Evolutionary conservation across 495 filamentous ascomycete genomes (phyloP).

Genomic region (Penicillium parvum): DNA sequence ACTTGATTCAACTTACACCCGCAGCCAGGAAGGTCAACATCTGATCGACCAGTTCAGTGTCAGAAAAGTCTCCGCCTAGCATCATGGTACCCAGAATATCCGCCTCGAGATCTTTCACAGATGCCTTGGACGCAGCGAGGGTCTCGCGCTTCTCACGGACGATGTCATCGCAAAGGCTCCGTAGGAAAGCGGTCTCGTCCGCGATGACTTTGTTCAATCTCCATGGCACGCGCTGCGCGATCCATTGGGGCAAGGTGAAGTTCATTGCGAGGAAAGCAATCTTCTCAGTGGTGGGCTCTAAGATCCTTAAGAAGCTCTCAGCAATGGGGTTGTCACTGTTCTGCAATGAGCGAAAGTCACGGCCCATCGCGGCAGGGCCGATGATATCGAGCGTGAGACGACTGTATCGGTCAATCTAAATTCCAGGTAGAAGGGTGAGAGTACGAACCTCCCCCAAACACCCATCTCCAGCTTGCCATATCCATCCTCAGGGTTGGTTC

Average conservation of each 20-base stretch:
- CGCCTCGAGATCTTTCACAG: constrained; percentile 51
- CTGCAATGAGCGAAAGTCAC: constrained; percentile 69
- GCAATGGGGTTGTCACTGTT: constrained; percentile 61
- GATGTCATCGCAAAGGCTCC: constrained; percentile 57
- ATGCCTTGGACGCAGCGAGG: constrained; percentile 52
- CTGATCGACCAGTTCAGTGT: constrained; percentile 50
- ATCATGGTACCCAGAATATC: constrained; percentile 65
- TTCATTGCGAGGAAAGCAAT: constrained; percentile 45
- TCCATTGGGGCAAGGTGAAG: constrained; percentile 43
- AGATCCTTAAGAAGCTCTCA: constrained; percentile 57
- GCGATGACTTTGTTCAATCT: constrained; percentile 60
- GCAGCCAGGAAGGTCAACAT: constrained; percentile 50
- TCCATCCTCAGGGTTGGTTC: constrained; percentile 34
- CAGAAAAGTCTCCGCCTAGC: constrained; percentile 52
- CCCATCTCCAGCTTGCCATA: constrained; percentile 60
- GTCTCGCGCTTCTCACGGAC: constrained; percentile 58
- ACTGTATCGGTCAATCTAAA: constrained; percentile 10
- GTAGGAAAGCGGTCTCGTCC: constrained; percentile 54
- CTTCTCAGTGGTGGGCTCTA: constrained; percentile 47
- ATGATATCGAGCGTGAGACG: constrained; percentile 85
- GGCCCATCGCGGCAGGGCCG: constrained; percentile 73
- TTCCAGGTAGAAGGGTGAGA: not conserved
- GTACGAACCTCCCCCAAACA: constrained; percentile 54
- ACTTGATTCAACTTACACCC: not conserved
- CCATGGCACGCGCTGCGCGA: constrained; percentile 56